Evolutionary conservation across 1,284 basidiomycete genomes (phyloP), one percentile per base, ranked within the genome.

Genomic region (Rhodofomes roseus): DNA sequence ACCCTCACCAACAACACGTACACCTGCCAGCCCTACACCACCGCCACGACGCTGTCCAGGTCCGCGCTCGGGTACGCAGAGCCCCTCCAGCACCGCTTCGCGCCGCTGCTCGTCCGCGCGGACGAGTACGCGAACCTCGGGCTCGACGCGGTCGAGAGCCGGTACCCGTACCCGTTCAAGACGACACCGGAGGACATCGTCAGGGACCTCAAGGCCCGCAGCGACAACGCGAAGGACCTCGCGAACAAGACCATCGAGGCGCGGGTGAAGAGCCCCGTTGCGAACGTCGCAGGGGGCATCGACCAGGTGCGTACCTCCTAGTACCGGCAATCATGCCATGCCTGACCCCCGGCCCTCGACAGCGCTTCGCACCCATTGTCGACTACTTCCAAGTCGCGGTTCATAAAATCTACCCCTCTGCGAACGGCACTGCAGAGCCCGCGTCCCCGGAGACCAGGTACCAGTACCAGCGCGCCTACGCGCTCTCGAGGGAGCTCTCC

Each of bases 121-220:
- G 84, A 92, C 66, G 81, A 73, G 25, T 77, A 76, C 60, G 90
- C 87, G 20, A 90, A 90, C 79, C 86, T 83, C 75, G 87, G 83
- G 25, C 78, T 91, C 54, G 89, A 92, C 68, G 83, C 72, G n/a
- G 86, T 92, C 55, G 80, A 91, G 75, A 77, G 80, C 55, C 81
- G 82, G 48, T 90, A 85, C 70, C 90, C 90, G 12, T 89, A 87
- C 70, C 83, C 89, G 5, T 92, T 92, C 80, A 78, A 84, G 62
- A 82, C 82, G 11, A 84, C 63, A 84, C 89, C 2, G 40, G 86
- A 88, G 66, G 88, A 91, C 8, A 81, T 92, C 29, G 77, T 78
- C 34, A 78, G 75, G n/a, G 83, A 81, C 62, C 77, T 90, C 44
- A 83, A 80, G 66, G 78, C 83, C 61, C 76, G 76, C 57, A 81